Conservation (phyloP, 2,329 filamentous ascomycete genomes). For the Xylariaceae sp. region DNA sequence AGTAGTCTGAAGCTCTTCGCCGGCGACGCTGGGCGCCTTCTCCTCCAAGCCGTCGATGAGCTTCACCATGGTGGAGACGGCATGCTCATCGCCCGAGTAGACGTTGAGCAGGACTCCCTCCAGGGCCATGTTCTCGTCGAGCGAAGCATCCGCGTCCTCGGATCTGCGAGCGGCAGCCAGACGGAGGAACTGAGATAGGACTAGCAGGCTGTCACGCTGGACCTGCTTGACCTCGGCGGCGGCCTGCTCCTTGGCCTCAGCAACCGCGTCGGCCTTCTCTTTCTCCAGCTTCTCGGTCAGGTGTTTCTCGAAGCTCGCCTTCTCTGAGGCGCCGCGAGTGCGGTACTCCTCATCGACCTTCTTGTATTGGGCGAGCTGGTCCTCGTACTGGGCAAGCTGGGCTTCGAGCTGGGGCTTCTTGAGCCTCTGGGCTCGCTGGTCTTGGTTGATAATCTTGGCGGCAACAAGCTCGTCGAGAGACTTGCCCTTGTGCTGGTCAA, state of each 20-base stretch:
- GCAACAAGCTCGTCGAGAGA: conserved; percentile 66
- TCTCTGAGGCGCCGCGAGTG: conserved; percentile 48
- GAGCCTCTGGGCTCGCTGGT: conserved; percentile 68
- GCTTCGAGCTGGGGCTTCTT: conserved; percentile 69
- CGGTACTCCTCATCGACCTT: conserved; percentile 69
- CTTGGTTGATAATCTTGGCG: conserved; percentile 67
- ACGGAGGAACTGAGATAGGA: conserved; percentile 72
- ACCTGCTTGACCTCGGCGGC: conserved; percentile 45
- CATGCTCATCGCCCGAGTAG: conserved; percentile 69
- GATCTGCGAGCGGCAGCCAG: conserved; percentile 69
- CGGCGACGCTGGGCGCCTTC: conserved; percentile 55
- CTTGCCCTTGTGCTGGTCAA: conserved; percentile 62
- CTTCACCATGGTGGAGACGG: conserved; percentile 68
- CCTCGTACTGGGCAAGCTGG: conserved; percentile 62
- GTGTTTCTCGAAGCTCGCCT: conserved; percentile 52
- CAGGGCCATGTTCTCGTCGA: conserved; percentile 71
- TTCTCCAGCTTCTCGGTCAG: conserved; percentile 44
- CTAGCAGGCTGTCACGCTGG: conserved; percentile 58
- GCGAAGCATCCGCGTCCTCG: conserved; percentile 55
- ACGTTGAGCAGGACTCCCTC: conserved; percentile 73
- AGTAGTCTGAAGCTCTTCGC: conserved; percentile 58
- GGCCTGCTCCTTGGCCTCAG: conserved; percentile 48
- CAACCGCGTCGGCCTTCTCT: conserved; percentile 45
- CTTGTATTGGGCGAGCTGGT: conserved; percentile 66
- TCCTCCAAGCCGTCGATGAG: conserved; percentile 67